phyloP scores from a whole-genome alignment of 202 grass and related monocot genomes.

The Digitaria exilis region DNA sequence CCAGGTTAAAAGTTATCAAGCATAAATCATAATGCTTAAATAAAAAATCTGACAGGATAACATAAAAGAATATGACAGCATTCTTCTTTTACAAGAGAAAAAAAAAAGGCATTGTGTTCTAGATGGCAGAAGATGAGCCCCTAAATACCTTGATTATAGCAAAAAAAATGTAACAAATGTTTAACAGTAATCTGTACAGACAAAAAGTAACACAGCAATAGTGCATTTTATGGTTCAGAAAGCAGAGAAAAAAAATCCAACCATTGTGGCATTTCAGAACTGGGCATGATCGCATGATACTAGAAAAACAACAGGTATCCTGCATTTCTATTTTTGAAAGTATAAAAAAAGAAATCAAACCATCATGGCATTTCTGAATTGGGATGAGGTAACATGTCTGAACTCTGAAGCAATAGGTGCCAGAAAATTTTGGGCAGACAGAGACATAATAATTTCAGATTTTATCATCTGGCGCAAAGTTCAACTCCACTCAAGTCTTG shows the following conservation, averaged over 20 bases:
- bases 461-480: slow-evolving; percentile 52
- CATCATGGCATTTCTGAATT: background rate
- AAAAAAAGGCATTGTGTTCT: background rate
- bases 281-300: background rate
- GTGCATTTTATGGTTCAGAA: background rate
- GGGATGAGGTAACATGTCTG: background rate
- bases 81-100: background rate
- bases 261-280: background rate
- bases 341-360: background rate
- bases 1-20: slow-evolving; percentile 39
- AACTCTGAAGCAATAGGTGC: background rate
- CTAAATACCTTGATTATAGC: background rate
- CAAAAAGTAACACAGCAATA: background rate
- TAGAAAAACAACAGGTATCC: background rate
- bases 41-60: background rate
- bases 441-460: slow-evolving; percentile 12
- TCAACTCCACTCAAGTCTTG: slow-evolving; percentile 37
- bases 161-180: background rate
- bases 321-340: background rate
- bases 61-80: background rate
- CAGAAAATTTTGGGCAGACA: background rate
- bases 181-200: background rate
- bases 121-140: background rate
- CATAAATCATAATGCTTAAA: background rate
- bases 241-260: background rate